Evolutionary conservation across 306 rosid genomes (phyloP).

Genomic region (Alnus rubra): DNA sequence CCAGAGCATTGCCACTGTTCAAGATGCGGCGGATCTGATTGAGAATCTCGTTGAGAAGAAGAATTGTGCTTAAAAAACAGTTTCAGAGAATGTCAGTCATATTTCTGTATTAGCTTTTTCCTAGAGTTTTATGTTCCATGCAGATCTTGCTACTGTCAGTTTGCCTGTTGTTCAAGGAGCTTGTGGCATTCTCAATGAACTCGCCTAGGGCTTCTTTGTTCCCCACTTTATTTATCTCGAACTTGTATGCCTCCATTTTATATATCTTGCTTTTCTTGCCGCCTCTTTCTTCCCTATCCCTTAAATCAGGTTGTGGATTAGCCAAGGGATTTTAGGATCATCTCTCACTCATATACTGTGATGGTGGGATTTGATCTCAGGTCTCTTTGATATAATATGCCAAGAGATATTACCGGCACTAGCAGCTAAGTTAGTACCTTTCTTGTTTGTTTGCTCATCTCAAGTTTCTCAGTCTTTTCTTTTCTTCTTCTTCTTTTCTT

Average conservation of each 20-base stretch:
- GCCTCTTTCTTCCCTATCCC: too few relatives aligned
- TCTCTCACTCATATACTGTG: neutral
- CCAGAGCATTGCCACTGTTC: slow-evolving; percentile 83
- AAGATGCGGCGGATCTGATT: slow-evolving; percentile 88
- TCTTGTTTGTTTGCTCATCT: neutral
- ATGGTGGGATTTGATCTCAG: neutral
- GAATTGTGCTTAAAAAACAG: slow-evolving; percentile 35
- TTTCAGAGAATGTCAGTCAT: slow-evolving; percentile 6
- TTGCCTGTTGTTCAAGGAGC: neutral
- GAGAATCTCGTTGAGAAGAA: slow-evolving; percentile 61
- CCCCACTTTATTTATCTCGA: neutral
- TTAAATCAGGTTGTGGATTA: too few relatives aligned
- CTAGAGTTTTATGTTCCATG: slow-evolving; percentile 4
- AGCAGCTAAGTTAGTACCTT: slow-evolving; percentile 2
- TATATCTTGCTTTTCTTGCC: neutral
- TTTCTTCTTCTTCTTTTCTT: neutral
- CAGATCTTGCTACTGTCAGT: neutral
- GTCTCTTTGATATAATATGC: neutral
- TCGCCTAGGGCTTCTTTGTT: neutral
- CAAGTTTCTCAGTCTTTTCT: neutral
- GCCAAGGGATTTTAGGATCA: too few relatives aligned
- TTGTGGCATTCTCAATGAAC: neutral
- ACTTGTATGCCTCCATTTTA: slow-evolving; percentile 1
- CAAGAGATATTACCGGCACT: neutral
- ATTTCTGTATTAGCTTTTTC: neutral